Conservation (phyloP, 495 filamentous ascomycete genomes). For the Schizothecium vesticola region DNA sequence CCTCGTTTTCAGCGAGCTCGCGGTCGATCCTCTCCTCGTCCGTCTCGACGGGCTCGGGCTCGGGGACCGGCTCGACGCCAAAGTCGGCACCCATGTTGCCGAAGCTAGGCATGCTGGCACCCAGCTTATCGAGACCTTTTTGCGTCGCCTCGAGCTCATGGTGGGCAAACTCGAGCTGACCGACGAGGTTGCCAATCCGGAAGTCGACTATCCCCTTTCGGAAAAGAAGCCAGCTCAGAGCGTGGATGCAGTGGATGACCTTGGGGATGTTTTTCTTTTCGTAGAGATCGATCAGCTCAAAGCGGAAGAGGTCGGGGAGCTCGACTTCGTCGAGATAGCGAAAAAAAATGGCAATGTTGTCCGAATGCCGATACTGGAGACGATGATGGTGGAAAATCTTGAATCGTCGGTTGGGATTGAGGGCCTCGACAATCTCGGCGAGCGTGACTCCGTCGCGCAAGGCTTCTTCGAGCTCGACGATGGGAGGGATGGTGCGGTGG, state of each 20-base stretch:
- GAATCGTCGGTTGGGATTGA: constrained; percentile 66
- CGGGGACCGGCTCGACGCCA: constrained; percentile 51
- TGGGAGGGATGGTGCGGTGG: constrained; percentile 80
- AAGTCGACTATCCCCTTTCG: constrained; percentile 92
- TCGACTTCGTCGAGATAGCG: constrained; percentile 88
- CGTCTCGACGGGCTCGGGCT: constrained; percentile 62
- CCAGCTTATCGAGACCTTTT: constrained; percentile 91
- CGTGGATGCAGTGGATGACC: constrained; percentile 98
- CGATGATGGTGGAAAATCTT: constrained; percentile 80
- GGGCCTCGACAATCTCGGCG: constrained; percentile 89
- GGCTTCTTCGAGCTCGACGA: constrained; percentile 93
- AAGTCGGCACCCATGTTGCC: constrained; percentile 94
- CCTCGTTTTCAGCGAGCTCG: constrained; percentile 72
- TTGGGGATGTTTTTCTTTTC: constrained; percentile 99
- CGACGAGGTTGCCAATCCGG: constrained; percentile 96
- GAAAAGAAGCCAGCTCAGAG: constrained; percentile 90
- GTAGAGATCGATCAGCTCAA: constrained; percentile 96
- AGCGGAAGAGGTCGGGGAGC: constrained; percentile 94
- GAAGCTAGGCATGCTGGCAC: constrained; percentile 95
- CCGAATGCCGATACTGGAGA: constrained; percentile 91
- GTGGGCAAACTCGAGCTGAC: constrained; percentile 94
- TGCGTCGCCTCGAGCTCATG: constrained; percentile 96
- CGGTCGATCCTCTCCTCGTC: constrained; percentile 86
- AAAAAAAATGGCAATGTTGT: constrained; percentile 95
- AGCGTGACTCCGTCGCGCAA: constrained; percentile 90